phyloP scores from a whole-genome alignment of 148 eudicot genomes.

The Cornus controversa region DNA sequence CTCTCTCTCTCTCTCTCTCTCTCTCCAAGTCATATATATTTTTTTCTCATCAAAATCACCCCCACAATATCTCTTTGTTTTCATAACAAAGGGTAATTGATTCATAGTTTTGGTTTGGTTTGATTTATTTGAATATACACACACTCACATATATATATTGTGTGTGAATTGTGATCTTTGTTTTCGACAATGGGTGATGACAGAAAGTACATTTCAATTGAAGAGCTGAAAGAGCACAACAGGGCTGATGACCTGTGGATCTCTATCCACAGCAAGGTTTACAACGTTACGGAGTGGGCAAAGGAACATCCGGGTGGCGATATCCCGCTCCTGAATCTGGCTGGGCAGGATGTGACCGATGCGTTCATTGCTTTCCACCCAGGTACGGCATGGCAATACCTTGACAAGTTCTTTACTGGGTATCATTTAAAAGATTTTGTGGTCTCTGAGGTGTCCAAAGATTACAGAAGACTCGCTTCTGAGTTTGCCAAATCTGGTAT shows the following conservation, averaged over 20 bases:
- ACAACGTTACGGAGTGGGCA: constrained; percentile 55
- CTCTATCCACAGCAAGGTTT: constrained; percentile 66
- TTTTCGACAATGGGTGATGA: constrained; percentile 26
- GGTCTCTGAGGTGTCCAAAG: constrained; percentile 50
- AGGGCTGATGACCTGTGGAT: constrained; percentile 59
- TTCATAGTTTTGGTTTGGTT: background rate
- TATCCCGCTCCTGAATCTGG: constrained; percentile 39
- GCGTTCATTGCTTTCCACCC: constrained; percentile 72
- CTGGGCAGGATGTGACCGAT: constrained; percentile 63
- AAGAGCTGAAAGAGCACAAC: constrained; percentile 52
- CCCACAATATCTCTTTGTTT: background rate
- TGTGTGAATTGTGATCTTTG: background rate
- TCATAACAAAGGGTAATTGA: too few relatives aligned
- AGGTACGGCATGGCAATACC: constrained; percentile 52
- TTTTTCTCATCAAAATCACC: background rate
- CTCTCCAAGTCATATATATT: too few relatives aligned
- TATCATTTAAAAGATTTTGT: constrained; percentile 42
- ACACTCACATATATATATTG: background rate
- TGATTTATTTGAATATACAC: background rate
- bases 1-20: background rate
- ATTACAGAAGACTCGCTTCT: constrained; percentile 47
- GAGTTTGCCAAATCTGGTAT: constrained; percentile 49
- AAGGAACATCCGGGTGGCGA: constrained; percentile 64
- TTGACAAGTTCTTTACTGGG: constrained; percentile 51
- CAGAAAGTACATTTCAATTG: constrained; percentile 48